A percentile compares a stretch with the other conserved stretches of the same genome.
phyloP scores from a whole-genome alignment of 2,329 filamentous ascomycete species.

The Phyllosticta citrichinensis region DNA sequence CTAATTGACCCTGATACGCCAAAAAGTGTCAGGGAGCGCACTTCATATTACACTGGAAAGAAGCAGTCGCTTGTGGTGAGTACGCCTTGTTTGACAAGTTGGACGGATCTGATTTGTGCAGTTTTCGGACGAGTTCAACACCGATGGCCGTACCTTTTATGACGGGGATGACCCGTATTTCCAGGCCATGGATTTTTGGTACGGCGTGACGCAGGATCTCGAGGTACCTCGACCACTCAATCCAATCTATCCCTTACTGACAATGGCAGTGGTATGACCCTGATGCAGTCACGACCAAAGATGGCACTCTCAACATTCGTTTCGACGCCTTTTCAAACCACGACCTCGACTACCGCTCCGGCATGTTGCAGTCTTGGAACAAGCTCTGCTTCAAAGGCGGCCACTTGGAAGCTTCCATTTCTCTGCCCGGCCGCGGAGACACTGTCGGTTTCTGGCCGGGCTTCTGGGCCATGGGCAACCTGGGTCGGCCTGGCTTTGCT shows the following conservation, averaged over 20 bases:
- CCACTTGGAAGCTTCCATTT: conserved; percentile 59
- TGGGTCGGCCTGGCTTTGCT: conserved; percentile 58
- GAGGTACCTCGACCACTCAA: conserved; percentile 35
- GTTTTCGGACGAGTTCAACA: conserved; percentile 66
- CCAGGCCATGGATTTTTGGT: conserved; percentile 60
- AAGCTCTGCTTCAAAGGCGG: conserved; percentile 64
- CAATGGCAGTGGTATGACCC: conserved; percentile 56
- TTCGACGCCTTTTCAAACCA: conserved; percentile 59
- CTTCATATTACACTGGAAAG: conserved; percentile 44
- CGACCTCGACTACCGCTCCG: conserved; percentile 55
- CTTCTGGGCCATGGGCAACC: conserved; percentile 67
- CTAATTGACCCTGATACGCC: conserved; percentile 63
- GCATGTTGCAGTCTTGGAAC: conserved; percentile 69
- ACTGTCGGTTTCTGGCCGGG: conserved; percentile 64
- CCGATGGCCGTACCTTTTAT: conserved; percentile 58
- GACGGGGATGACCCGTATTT: conserved; percentile 61
- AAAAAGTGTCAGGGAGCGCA: conserved; percentile 45
- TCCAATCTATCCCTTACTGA: background rate
- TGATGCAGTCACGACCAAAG: conserved; percentile 52
- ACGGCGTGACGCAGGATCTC: conserved; percentile 59
- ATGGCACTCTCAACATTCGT: conserved; percentile 52
- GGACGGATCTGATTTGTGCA: conserved; percentile 16
- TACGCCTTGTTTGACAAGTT: background rate
- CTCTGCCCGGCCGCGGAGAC: conserved; percentile 56
- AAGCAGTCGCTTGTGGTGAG: conserved; percentile 51